Evolutionary conservation across 805 yeast genomes (phyloP), one percentile per base, ranked within the genome.

Genomic region (Priceomyces melissophilus): DNA sequence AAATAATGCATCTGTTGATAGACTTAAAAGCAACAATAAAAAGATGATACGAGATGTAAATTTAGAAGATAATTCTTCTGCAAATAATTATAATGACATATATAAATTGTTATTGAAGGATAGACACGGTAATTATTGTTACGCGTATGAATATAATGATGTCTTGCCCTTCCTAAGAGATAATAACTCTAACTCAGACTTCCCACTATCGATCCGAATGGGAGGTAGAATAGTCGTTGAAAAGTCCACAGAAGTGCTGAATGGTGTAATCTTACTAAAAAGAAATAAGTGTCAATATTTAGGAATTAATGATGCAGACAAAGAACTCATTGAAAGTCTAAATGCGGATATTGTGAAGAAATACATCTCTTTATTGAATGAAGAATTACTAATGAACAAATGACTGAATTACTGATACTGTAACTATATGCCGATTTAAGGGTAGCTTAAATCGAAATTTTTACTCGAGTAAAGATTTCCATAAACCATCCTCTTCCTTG

Each of bases 401-500:
- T 27, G 25, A 20, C 25, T 20, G 25, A 13, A 30, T 10, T 30
- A 30, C n/a, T n/a, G n/a, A n/a, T n/a, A n/a, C n/a, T n/a, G n/a
- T n/a, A n/a, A n/a, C n/a, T n/a, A n/a, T n/a, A n/a, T n/a, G n/a
- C n/a, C n/a, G n/a, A n/a, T n/a, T n/a, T n/a, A n/a, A n/a, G n/a
- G n/a, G n/a, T n/a, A n/a, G n/a, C n/a, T n/a, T n/a, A n/a, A n/a
- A n/a, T n/a, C n/a, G n/a, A n/a, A n/a, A n/a, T 34, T 20, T 20
- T 20, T 20, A 20, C 25, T 20, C 25, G 43, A 43, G 43, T 37
- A 86, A 60, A 38, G 78, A 50, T 15, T 81, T 82, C 97, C 97
- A 89, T 38, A 89, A 71, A 1, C 82, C 95, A 43, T 73, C 67
- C 52, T 82, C 87, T 40, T 82, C 75, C 36, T 78, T 77, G 63